phyloP scores from a whole-genome alignment of 306 rosid species.

The Benincasa hispida region DNA sequence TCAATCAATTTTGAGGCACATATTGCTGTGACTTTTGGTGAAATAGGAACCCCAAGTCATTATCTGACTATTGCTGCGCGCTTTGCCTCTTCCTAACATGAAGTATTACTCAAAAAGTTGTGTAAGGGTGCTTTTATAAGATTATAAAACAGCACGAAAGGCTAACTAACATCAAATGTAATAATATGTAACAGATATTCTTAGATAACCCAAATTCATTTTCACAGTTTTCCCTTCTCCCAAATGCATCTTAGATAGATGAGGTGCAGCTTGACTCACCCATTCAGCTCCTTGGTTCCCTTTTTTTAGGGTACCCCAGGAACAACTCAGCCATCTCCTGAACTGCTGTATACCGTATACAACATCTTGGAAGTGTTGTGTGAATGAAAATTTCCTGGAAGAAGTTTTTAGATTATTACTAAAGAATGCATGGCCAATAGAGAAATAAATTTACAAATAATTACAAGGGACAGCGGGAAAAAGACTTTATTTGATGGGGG shows the following conservation, averaged over 20 bases:
- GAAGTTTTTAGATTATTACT: too few species aligned
- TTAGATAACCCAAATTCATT: not conserved
- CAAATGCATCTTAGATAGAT: not conserved
- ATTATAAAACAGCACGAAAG: not conserved
- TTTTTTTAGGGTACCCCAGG: conserved; percentile 21
- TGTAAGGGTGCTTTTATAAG: not conserved
- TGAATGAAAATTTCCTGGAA: not conserved
- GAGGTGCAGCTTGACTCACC: conserved; percentile 11
- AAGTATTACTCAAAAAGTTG: not conserved
- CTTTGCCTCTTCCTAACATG: conserved; percentile 63
- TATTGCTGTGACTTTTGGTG: too few species aligned
- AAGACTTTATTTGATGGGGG: not conserved
- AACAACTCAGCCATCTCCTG: conserved; percentile 23
- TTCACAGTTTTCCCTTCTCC: not conserved
- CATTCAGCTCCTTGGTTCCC: conserved; percentile 60
- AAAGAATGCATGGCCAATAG: not conserved
- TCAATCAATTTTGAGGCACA: too few species aligned
- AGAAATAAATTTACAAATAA: not conserved
- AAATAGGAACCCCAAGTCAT: too few species aligned
- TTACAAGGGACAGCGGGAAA: not conserved
- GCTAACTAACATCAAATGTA: not conserved
- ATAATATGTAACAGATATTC: not conserved
- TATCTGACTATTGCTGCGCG: conserved; percentile 70
- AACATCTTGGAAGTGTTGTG: not conserved
- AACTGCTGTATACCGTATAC: not conserved